Percentiles rank a stretch among this genome's conserved stretches.
phyloP scores from a whole-genome alignment of 176 grass and related monocot species.

The Ananas comosus region DNA sequence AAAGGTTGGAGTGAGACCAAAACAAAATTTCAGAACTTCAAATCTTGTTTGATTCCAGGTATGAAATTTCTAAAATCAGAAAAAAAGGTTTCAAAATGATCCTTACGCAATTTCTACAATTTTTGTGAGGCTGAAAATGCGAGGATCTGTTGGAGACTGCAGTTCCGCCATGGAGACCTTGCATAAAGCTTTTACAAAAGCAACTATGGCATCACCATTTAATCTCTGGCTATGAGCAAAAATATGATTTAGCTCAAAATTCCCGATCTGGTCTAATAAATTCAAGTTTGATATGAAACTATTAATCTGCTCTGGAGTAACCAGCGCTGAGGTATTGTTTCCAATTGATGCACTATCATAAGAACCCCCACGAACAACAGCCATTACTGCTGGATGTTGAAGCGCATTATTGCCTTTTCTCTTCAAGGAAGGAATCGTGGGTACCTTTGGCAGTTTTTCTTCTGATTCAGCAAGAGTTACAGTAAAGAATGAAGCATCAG shows the following conservation, averaged over 20 bases:
- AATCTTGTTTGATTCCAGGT: conserved; percentile 13
- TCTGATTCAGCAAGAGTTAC: conserved; percentile 47
- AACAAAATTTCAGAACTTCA: conserved; percentile 4
- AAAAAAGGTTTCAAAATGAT: conserved; percentile 16
- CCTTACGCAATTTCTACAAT: conserved; percentile 97
- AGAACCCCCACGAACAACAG: conserved; percentile 83
- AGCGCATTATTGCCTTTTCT: conserved; percentile 54
- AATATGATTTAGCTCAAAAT: conserved; percentile 96
- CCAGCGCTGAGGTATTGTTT: conserved; percentile 44
- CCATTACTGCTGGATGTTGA: conserved; percentile 90
- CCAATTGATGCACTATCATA: conserved; percentile 79
- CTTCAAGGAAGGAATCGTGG: conserved; percentile 41
- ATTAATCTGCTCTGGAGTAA: conserved; percentile 88
- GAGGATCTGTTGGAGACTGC: conserved; percentile 80
- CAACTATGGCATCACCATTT: conserved; percentile 92
- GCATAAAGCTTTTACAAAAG: conserved; percentile 97
- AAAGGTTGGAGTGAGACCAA: conserved; percentile 26
- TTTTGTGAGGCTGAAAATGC: conserved; percentile 98
- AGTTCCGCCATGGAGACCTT: conserved; percentile 93
- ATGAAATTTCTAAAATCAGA: not conserved
- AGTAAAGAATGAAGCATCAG: conserved; percentile 89
- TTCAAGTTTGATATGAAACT: conserved; percentile 89
- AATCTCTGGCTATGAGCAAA: conserved; percentile 96
- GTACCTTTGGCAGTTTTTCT: conserved; percentile 54
- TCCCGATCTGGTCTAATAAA: conserved; percentile 91